A percentile compares a stretch with the other conserved stretches of the same genome.
These are phyloP conservation scores for Debaryomyces fabryi DNA, from an alignment of 1,139 yeast genomes.

Conservation along the genomic window DNA sequence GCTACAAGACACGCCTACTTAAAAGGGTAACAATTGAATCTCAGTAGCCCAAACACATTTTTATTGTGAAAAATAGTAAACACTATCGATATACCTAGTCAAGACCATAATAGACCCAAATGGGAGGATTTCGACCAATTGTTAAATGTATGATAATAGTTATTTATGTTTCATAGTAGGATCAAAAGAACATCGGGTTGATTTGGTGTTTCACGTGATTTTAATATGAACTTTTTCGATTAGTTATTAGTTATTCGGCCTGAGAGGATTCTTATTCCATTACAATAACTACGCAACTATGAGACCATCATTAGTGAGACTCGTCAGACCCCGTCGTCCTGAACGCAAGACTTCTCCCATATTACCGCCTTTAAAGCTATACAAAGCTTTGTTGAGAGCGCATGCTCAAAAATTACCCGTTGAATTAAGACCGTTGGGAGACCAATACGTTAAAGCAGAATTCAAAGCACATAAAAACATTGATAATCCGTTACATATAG, in stretches of 20 bases:
- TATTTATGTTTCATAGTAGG: background rate
- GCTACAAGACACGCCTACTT: background rate
- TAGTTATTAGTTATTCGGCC: background rate
- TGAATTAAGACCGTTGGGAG: conserved; percentile 79
- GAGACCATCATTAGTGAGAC: conserved; percentile 51
- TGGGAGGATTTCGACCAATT: background rate
- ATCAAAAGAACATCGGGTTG: background rate
- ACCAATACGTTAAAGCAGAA: conserved; percentile 85
- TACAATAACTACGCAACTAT: conserved; percentile 26
- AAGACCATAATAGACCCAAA: background rate
- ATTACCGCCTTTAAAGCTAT: conserved; percentile 79
- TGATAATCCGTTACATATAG: conserved; percentile 90
- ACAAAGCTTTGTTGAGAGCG: conserved; percentile 77
- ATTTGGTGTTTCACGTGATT: conserved; percentile 7
- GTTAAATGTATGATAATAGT: background rate
- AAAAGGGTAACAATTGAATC: background rate
- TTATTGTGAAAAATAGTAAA: background rate
- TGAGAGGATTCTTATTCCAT: background rate
- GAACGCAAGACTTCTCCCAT: conserved; percentile 59
- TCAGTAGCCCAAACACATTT: background rate
- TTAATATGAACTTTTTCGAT: background rate
- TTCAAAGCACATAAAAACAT: conserved; percentile 81
- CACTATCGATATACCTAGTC: background rate
- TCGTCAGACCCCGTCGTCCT: conserved; percentile 62
- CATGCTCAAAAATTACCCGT: conserved; percentile 66